A percentile compares a stretch with the other conserved stretches of the same genome.
Conservation (phyloP, 805 yeast genomes). For the Scheffersomyces ergatensis region DNA sequence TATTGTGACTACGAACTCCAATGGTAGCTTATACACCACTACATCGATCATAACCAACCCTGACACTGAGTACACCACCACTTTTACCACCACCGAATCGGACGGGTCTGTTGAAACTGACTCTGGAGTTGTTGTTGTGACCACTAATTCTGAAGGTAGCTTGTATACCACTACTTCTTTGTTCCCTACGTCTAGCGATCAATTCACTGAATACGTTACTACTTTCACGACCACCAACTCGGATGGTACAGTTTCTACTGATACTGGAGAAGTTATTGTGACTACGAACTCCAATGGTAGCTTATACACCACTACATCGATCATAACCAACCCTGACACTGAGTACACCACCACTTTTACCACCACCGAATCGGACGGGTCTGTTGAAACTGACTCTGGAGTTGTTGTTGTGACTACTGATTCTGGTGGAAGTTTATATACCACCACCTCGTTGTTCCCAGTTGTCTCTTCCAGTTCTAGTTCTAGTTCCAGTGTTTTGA, state of each 20-base stretch:
- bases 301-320: constrained; percentile 3
- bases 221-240: constrained; percentile 5
- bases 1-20: neutral
- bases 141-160: neutral
- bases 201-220: constrained; percentile 6
- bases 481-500: too few relatives aligned
- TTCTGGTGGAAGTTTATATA: constrained; percentile 1
- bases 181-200: constrained; percentile 3
- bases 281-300: constrained; percentile 3
- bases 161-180: constrained; percentile 9
- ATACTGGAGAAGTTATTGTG: constrained; percentile 1
- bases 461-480: too few relatives aligned
- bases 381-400: neutral
- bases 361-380: too few relatives aligned
- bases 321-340: too few relatives aligned
- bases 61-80: neutral
- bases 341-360: too few relatives aligned
- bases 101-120: neutral
- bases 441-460: constrained; percentile 8
- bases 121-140: neutral
- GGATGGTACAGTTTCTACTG: constrained; percentile 2
- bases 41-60: neutral
- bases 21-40: neutral
- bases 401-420: too few relatives aligned
- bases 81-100: neutral